Base-by-base conservation (phyloP, 352 stramenopile species). In the Globisporangium perplexum region DNA sequence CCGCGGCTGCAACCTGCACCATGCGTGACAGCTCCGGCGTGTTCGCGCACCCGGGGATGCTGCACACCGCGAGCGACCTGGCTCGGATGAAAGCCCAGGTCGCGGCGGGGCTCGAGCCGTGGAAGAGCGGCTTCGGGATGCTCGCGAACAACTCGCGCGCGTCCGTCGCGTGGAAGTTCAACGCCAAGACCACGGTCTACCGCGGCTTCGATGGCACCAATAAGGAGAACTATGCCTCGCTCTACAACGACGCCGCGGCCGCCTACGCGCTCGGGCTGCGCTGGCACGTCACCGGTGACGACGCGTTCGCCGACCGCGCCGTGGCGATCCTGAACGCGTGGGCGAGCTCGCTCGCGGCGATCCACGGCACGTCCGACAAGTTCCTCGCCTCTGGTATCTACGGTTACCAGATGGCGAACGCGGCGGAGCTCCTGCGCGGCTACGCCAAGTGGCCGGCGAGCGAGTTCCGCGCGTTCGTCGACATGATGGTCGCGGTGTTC, bases 361-460 rank as follows among this genome's bases (percentile, higher is more conserved):
- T 64, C 38, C 41, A 24, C 1, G 58, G 58, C 11, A 61, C 52
- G n/a, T 61, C 58, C 1, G 52, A 64, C 53, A 54, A 49, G 28
- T 64, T 50, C 35, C 45, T 64, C 44, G 58, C 58, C 17, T 56
- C 58, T 5, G 58, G 58, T 4, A 54, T 64, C 53, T 64, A 64
- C 51, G 57, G 57, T 23, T 64, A 64, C 39, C 45, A 64, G 46
- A 35, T 64, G 17, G 58, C 58, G 24, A 64, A 64, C 33, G 58
- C 58, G 35, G 58, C 58, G 8, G 58, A 64, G 58, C 38, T 64
- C 36, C 7, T 64, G 39, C 57, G 57, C 23, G 30, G 5, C 35
- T 61, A 64, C 31, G 18, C 23, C 35, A 56, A 55, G 23, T 64
- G 52, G 58, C 26, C 22, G 8, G 14, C 38, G 12, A 20, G 18